These are phyloP conservation scores for Diaporthe capsici DNA, from an alignment of 2,329 filamentous ascomycete species.

Conservation along the genomic window DNA sequence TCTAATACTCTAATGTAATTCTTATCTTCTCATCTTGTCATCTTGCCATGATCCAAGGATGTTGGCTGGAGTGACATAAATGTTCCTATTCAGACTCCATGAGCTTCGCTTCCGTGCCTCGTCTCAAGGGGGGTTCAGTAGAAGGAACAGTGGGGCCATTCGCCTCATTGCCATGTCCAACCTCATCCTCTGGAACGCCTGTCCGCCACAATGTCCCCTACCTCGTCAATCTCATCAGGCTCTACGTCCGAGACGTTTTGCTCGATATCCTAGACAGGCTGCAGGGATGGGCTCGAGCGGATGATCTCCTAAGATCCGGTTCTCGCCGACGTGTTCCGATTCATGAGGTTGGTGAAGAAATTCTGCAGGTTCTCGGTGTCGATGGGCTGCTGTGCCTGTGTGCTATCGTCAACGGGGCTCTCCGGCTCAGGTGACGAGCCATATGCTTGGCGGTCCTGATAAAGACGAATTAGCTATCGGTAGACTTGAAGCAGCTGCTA, in stretches of 20 bases:
- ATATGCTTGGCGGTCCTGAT: conserved; percentile 71
- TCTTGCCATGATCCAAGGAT: neutral
- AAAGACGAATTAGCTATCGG: conserved; percentile 41
- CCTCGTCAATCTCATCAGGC: neutral
- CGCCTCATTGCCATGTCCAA: neutral
- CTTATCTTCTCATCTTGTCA: conserved; percentile 3
- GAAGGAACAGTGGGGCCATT: neutral
- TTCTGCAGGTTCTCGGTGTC: conserved; percentile 71
- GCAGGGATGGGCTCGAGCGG: neutral
- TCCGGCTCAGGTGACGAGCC: conserved; percentile 61
- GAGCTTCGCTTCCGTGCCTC: neutral
- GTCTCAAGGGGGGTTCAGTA: neutral
- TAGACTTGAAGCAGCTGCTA: neutral
- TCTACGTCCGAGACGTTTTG: neutral
- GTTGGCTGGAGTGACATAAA: neutral
- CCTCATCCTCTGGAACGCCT: neutral
- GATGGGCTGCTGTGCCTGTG: conserved; percentile 53
- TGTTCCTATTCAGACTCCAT: neutral
- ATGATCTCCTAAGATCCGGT: conserved; percentile 35
- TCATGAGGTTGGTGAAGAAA: conserved; percentile 73
- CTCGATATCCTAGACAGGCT: neutral
- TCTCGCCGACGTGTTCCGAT: conserved; percentile 58
- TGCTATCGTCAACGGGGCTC: conserved; percentile 53
- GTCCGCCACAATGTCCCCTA: neutral
- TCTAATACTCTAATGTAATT: conserved; percentile 31